Percentiles rank a stretch among this genome's conserved stretches.
phyloP scores from a whole-genome alignment of 129 eudicot species.

The Calendula officinalis region DNA sequence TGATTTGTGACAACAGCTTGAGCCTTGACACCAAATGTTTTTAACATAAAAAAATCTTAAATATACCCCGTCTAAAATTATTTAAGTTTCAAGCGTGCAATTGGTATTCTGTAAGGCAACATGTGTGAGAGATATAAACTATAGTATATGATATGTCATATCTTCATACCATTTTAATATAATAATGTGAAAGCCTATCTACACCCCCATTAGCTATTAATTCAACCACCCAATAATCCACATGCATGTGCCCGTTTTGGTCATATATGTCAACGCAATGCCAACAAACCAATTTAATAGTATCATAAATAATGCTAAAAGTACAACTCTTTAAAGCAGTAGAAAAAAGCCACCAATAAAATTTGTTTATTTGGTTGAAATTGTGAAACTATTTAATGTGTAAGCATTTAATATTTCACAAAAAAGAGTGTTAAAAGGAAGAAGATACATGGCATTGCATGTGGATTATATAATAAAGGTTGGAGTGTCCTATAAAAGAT shows the following conservation, averaged over 20 bases:
- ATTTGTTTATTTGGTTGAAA: background rate
- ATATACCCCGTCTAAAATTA: background rate
- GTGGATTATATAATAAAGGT: slow-evolving; percentile 30
- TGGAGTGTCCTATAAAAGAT: slow-evolving; percentile 24
- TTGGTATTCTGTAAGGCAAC: background rate
- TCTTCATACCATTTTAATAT: background rate
- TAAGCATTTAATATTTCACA: slow-evolving; percentile 11
- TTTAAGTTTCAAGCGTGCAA: slow-evolving; percentile 18
- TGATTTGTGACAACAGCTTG: too few relatives aligned
- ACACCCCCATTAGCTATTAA: background rate
- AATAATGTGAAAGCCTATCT: slow-evolving; percentile 27
- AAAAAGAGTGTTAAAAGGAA: slow-evolving; percentile 6
- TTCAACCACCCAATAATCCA: slow-evolving; percentile 25
- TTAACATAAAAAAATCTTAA: slow-evolving; percentile 14
- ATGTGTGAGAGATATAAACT: background rate
- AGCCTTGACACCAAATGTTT: too few relatives aligned
- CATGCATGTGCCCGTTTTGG: slow-evolving; percentile 31
- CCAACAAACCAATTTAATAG: slow-evolving; percentile 17
- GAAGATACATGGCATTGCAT: slow-evolving; percentile 14
- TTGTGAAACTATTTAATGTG: slow-evolving; percentile 13
- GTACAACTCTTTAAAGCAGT: slow-evolving; percentile 3
- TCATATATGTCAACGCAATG: slow-evolving; percentile 24
- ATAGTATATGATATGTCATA: background rate
- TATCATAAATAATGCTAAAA: background rate
- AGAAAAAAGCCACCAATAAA: slow-evolving; percentile 10